Evolutionary conservation across 2,329 filamentous ascomycete genomes (phyloP), one percentile per base, ranked within the genome.

Genomic region (Trichoderma breve): DNA sequence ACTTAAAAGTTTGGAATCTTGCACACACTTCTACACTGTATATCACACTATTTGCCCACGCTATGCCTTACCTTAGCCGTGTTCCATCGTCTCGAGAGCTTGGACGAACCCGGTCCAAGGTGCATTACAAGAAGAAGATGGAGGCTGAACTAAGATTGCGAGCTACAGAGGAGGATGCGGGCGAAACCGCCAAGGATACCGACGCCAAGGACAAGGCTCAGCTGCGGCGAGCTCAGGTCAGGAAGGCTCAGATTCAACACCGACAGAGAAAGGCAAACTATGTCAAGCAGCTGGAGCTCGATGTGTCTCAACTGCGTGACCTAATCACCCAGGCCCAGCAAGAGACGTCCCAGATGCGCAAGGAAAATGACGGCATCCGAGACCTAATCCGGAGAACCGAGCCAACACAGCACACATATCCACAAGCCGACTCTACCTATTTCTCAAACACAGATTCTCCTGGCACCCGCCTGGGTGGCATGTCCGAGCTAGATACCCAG

Each of bases 201-300:
- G 75, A 74, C 3, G 73, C 75, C 47, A 75, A 78, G 75, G 81
- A 83, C 68, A 87, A 86, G 77, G 80, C 84, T 26, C 82, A 84
- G 75, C 73, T 81, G 18, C 84, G 87, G 5, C 83, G 87, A 0
- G 83, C 84, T 3, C 87, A 89, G 73, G 86, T 89, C 66, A 80
- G 86, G 3, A 83, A 81, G 26, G 87, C 87, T 2, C 87, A 89
- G 81, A 83, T 85, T 47, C 83, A 87, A 76, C 87, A 89, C 75
- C 86, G 87, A 18, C 84, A 86, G 77, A 85, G 87, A 76, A 88
- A 88, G 76, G 86, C 84, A 65, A 84, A 88, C 76, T 87, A 89
- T 76, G 82, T 86, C 73, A 84, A 84, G 75, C 81, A 88, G 79
- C 84, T 89, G 34, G 87, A 89, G 80, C 79, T 83, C 73, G 86